Percentiles rank a stretch among this genome's conserved stretches.
phyloP scores from a whole-genome alignment of 805 yeast species.

The Metschnikowia reukaufii region DNA sequence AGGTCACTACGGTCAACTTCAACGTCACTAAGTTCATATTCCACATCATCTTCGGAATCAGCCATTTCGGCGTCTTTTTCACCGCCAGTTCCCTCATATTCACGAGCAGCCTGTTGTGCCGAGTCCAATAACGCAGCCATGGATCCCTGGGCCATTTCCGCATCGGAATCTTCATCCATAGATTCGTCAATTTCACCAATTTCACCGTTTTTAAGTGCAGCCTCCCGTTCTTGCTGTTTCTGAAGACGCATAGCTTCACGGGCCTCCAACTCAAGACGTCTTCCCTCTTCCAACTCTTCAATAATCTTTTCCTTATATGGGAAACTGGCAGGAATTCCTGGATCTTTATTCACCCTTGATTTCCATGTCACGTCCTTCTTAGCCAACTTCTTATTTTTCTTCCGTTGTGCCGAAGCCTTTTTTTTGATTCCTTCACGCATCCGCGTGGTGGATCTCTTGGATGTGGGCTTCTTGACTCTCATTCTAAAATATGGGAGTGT shows the following conservation, averaged over 20 bases:
- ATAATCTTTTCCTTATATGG: constrained; percentile 89
- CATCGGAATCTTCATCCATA: constrained; percentile 37
- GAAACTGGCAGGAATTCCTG: constrained; percentile 92
- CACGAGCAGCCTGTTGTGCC: constrained; percentile 84
- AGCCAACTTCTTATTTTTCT: constrained; percentile 77
- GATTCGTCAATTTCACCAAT: constrained; percentile 35
- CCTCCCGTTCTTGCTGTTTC: constrained; percentile 49
- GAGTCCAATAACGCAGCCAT: constrained; percentile 85
- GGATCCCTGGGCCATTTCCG: constrained; percentile 47
- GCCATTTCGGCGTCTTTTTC: constrained; percentile 31
- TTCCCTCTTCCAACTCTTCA: constrained; percentile 64
- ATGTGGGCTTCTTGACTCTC: constrained; percentile 64
- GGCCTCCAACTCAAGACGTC: constrained; percentile 55
- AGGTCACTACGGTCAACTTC: constrained; percentile 48
- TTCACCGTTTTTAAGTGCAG: constrained; percentile 40
- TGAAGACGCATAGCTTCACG: constrained; percentile 49
- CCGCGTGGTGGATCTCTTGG: constrained; percentile 88
- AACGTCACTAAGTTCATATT: constrained; percentile 42
- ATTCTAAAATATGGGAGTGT: constrained; percentile 19
- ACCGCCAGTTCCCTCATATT: constrained; percentile 57
- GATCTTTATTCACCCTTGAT: constrained; percentile 78
- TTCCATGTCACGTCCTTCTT: constrained; percentile 95
- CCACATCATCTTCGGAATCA: constrained; percentile 40
- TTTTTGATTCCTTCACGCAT: constrained; percentile 95
- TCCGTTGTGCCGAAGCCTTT: constrained; percentile 88